These are phyloP conservation scores for Gossypium rotundifolium DNA, from an alignment of 345 rosid species.

Conservation along the genomic window DNA sequence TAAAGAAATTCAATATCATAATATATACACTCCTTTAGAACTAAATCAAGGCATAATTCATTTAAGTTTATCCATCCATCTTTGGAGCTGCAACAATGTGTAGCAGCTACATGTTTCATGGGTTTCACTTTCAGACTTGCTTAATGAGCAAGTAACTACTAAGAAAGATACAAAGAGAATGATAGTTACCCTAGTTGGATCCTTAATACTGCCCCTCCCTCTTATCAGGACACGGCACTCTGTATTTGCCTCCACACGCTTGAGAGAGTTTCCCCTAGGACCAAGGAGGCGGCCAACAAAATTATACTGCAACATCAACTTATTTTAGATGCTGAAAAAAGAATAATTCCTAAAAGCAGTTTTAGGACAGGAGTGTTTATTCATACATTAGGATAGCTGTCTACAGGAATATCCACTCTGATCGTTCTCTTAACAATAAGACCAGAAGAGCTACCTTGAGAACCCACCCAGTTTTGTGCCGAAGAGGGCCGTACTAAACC, in stretches of 20 bases:
- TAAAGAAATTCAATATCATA: neutral
- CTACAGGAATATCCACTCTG: slow-evolving; percentile 91
- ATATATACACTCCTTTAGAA: neutral
- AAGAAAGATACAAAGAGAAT: neutral
- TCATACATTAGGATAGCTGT: slow-evolving; percentile 71
- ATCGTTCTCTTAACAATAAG: slow-evolving; percentile 77
- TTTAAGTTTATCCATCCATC: neutral
- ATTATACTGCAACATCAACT: slow-evolving; percentile 59
- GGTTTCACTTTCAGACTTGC: neutral
- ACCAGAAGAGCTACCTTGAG: slow-evolving; percentile 76
- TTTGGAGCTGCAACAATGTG: neutral
- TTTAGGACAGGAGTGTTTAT: neutral
- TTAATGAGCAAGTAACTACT: neutral
- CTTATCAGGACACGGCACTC: slow-evolving; percentile 89
- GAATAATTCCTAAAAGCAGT: neutral
- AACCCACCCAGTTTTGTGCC: slow-evolving; percentile 68
- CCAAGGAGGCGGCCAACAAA: slow-evolving; percentile 98
- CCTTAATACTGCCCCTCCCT: slow-evolving; percentile 92
- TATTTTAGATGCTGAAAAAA: slow-evolving; percentile 16
- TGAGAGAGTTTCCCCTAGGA: slow-evolving; percentile 94
- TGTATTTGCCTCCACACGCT: slow-evolving; percentile 94
- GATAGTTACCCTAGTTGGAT: slow-evolving; percentile 60
- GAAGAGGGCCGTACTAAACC: slow-evolving; percentile 55
- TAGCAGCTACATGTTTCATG: neutral
- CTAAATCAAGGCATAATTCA: neutral